A percentile compares a stretch with the other conserved stretches of the same genome.
Conservation (phyloP, 805 yeast species). For the Zygoascus bituminiphila region DNA sequence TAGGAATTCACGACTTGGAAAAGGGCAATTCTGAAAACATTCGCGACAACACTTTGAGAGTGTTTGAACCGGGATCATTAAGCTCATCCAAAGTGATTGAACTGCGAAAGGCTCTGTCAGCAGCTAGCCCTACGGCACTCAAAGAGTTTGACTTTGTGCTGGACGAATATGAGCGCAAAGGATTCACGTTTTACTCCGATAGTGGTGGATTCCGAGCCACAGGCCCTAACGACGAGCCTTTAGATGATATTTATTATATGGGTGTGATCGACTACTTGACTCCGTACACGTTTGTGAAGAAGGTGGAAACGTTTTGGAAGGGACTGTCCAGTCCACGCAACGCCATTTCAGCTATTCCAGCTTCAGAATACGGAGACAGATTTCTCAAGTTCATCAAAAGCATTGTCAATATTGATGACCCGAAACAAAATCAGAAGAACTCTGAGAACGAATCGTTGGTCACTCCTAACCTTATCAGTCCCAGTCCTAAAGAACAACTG, state of each 20-base stretch:
- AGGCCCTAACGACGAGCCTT: constrained; percentile 50
- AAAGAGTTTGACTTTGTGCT: constrained; percentile 24
- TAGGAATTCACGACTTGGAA: constrained; percentile 78
- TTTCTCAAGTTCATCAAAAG: constrained; percentile 58
- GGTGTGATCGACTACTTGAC: constrained; percentile 95
- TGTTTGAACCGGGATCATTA: constrained; percentile 27
- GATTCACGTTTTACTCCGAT: constrained; percentile 58
- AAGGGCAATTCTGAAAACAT: constrained; percentile 42
- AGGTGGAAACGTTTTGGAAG: constrained; percentile 80
- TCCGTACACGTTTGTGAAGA: constrained; percentile 46
- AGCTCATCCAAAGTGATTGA: constrained; percentile 25
- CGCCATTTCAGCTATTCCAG: constrained; percentile 83
- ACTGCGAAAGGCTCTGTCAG: constrained; percentile 26
- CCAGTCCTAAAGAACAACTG: not conserved
- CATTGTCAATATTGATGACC: constrained; percentile 4
- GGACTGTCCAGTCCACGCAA: constrained; percentile 58
- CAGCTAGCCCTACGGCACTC: constrained; percentile 29
- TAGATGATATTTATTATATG: constrained; percentile 68
- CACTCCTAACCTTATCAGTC: not conserved
- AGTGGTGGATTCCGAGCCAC: constrained; percentile 83
- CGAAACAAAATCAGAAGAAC: not conserved
- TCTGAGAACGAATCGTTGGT: not conserved
- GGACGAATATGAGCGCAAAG: constrained; percentile 18
- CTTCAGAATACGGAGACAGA: constrained; percentile 81
- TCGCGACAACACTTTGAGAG: constrained; percentile 28